Evolutionary conservation across 768 basidiomycete genomes (phyloP).

Genomic region (Dictyophora rubrovolvata): DNA sequence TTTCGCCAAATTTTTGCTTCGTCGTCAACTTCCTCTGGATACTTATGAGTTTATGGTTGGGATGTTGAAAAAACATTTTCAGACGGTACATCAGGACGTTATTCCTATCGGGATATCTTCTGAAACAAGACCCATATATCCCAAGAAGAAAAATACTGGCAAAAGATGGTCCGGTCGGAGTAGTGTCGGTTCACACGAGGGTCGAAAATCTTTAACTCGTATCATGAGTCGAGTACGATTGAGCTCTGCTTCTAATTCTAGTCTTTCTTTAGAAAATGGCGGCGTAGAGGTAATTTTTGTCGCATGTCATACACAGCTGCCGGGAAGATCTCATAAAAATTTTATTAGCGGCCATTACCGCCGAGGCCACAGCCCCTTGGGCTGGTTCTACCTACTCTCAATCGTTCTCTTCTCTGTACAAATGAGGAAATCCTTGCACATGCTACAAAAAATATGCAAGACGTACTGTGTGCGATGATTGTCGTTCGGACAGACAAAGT

Average conservation of each 20-base stretch:
- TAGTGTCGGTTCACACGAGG: too few species aligned
- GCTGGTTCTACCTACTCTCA: not conserved
- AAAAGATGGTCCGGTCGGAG: too few species aligned
- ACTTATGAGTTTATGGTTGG: not conserved
- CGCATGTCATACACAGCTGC: not conserved
- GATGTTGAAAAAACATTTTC: not conserved
- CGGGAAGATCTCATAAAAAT: not conserved
- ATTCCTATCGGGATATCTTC: not conserved
- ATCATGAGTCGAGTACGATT: not conserved
- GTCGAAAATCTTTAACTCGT: not conserved
- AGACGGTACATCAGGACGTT: not conserved
- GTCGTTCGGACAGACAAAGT: too few species aligned
- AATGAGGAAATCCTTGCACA: not conserved
- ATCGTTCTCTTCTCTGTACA: not conserved
- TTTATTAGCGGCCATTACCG: not conserved
- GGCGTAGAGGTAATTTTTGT: not conserved
- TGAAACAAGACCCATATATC: not conserved
- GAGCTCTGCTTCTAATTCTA: not conserved
- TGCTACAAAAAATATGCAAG: slow-evolving; percentile 3
- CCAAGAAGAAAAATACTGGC: too few species aligned
- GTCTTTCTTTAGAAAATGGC: too few species aligned
- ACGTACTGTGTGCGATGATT: not conserved
- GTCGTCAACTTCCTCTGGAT: not conserved
- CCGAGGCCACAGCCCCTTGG: not conserved
- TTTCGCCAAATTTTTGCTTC: not conserved